Evolutionary conservation across 805 yeast genomes (phyloP), one percentile per base, ranked within the genome.

Genomic region (Candida vaughaniae): DNA sequence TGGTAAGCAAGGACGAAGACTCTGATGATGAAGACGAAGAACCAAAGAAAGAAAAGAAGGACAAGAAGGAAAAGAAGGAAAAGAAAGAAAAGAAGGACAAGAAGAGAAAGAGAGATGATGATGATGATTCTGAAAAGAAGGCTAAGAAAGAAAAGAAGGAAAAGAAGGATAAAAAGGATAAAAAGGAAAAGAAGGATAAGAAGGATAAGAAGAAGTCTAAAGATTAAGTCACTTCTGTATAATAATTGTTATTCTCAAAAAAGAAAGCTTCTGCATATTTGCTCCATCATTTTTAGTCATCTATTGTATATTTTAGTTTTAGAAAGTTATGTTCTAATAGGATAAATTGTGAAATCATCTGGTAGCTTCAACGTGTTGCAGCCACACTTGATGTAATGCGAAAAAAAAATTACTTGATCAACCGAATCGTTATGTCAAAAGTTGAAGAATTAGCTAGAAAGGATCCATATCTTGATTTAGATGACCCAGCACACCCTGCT

Each of bases 401-500:
- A 33, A 31, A 33, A n/a, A 25, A 30, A 25, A 26, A 33, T n/a
- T n/a, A n/a, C n/a, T n/a, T n/a, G n/a, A n/a, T n/a, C n/a, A n/a
- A n/a, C n/a, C n/a, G n/a, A n/a, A n/a, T n/a, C n/a, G n/a, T n/a
- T n/a, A 35, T 28, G 37, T 25, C 19, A 12, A 29, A 28, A 16
- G 17, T 16, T 3, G 18, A 30, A 12, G 26, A 31, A 35, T 27
- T 39, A 15, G 43, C 43, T 16, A 33, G 31, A 26, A 22, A 30
- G 19, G 46, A 41, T 20, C 31, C 31, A 15, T 42, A 35, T 22
- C 38, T 45, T 10, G 29, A 42, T 17, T 25, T 42, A 5, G 36
- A 58, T n/a, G 78, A 75, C 42, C 75, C 78, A 10, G 57, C 65
- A 28, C 91, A 85, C 56, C 95, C 97, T 0, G 95, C 95, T 2